Conservation (phyloP, 2,329 filamentous ascomycete species). For the Aspergillus phoenicis region DNA sequence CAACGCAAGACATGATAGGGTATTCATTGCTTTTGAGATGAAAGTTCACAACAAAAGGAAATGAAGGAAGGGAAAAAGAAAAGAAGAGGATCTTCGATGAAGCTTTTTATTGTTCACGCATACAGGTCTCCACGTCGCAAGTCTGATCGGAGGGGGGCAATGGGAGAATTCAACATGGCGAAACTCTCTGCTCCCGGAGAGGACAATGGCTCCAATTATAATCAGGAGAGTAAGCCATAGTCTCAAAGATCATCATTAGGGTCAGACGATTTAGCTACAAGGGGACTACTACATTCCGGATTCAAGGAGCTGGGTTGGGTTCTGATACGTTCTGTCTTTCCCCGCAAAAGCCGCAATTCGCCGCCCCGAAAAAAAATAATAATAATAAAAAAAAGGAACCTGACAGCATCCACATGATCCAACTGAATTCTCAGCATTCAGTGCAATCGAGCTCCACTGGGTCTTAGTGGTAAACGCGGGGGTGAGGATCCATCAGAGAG, state of each 20-base stretch:
- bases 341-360: constrained; percentile 34
- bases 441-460: constrained; percentile 25
- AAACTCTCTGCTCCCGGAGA: constrained; percentile 18
- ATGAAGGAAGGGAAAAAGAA: constrained; percentile 12
- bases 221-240: constrained; percentile 16
- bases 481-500: constrained; percentile 20
- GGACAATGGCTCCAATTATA: constrained; percentile 28
- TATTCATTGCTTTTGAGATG: constrained; percentile 34
- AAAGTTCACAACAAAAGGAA: constrained; percentile 7
- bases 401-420: constrained; percentile 33
- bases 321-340: constrained; percentile 32
- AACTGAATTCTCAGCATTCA: constrained; percentile 25
- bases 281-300: constrained; percentile 24
- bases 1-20: constrained; percentile 33
- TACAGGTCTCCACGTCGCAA: constrained; percentile 20
- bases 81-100: constrained; percentile 15
- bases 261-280: constrained; percentile 30
- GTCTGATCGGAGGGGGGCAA: constrained; percentile 15
- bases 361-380: constrained; percentile 27
- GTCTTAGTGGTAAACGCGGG: constrained; percentile 17
- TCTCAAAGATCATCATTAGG: constrained; percentile 23
- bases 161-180: constrained; percentile 20
- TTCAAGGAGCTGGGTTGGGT: constrained; percentile 20
- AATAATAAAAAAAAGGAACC: constrained; percentile 17
- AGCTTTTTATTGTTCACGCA: constrained; percentile 17